Evolutionary conservation across 768 basidiomycete genomes (phyloP).

Genomic region (Amanita muscaria): DNA sequence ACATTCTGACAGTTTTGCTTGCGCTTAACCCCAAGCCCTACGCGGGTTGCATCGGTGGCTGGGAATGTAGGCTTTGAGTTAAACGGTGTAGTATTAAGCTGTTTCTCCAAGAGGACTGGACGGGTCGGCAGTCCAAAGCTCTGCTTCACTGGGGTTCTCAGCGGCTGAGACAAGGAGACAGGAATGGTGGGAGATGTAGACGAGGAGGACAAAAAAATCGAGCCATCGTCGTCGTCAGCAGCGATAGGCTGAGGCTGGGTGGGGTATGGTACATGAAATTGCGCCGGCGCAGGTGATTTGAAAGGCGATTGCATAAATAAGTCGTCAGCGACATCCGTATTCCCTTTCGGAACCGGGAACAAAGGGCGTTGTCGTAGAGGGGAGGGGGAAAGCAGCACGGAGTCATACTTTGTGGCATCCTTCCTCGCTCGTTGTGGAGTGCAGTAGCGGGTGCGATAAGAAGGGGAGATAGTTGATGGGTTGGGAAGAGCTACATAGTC

Average conservation of each 20-base stretch:
- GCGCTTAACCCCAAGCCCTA: slow-evolving; percentile 53
- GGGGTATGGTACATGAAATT: slow-evolving; percentile 2
- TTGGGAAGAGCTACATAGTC: slow-evolving; percentile 25
- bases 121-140: slow-evolving; percentile 30
- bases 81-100: slow-evolving; percentile 22
- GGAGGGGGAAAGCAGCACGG: slow-evolving; percentile 59
- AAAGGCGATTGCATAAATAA: slow-evolving; percentile 47
- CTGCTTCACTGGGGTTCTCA: slow-evolving; percentile 56
- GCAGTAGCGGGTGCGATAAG: slow-evolving; percentile 26
- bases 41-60: slow-evolving; percentile 17
- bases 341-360: slow-evolving; percentile 20
- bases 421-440: slow-evolving; percentile 26
- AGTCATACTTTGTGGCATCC: slow-evolving; percentile 32
- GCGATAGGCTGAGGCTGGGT: slow-evolving; percentile 23
- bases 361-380: slow-evolving; percentile 41
- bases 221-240: slow-evolving; percentile 48
- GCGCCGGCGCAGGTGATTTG: slow-evolving; percentile 29
- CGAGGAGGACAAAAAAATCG: slow-evolving; percentile 45
- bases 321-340: slow-evolving; percentile 35
- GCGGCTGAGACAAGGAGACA: slow-evolving; percentile 36
- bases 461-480: slow-evolving; percentile 26
- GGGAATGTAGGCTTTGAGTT: slow-evolving; percentile 15
- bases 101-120: slow-evolving; percentile 31
- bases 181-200: slow-evolving; percentile 33
- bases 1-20: slow-evolving; percentile 43